These are phyloP conservation scores for Ajuga reptans DNA, from an alignment of 305 asterid species.

Conservation along the genomic window DNA sequence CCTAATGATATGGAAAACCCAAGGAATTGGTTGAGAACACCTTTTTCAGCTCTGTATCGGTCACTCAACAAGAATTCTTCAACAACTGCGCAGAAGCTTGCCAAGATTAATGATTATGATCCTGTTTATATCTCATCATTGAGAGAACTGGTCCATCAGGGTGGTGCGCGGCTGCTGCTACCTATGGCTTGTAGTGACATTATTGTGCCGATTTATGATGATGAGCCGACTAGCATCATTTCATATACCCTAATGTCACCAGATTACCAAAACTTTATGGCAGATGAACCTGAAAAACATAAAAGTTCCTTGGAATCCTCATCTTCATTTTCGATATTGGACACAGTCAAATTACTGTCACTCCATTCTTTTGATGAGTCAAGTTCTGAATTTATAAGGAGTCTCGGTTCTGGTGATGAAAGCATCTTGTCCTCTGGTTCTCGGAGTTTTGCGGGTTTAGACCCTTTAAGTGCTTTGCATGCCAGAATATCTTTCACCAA, in stretches of 20 bases:
- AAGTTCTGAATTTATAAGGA: slow-evolving; percentile 39
- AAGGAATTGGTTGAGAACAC: slow-evolving; percentile 42
- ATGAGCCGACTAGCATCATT: slow-evolving; percentile 79
- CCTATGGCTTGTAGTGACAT: slow-evolving; percentile 43
- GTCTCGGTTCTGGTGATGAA: slow-evolving; percentile 40
- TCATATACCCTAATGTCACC: slow-evolving; percentile 62
- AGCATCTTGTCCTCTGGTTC: slow-evolving; percentile 40
- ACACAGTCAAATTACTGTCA: slow-evolving; percentile 44
- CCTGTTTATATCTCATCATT: slow-evolving; percentile 57
- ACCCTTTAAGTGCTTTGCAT: slow-evolving; percentile 48
- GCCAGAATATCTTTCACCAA: slow-evolving; percentile 54
- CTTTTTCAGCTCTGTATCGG: slow-evolving; percentile 38
- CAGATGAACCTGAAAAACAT: slow-evolving; percentile 44
- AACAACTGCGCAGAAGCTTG: slow-evolving; percentile 35
- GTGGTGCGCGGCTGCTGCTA: slow-evolving; percentile 60
- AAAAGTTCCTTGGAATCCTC: slow-evolving; percentile 41
- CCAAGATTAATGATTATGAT: slow-evolving; percentile 40
- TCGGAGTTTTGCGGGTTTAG: slow-evolving; percentile 45
- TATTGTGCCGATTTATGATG: slow-evolving; percentile 71
- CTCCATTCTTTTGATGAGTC: slow-evolving; percentile 53
- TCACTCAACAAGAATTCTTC: slow-evolving; percentile 38
- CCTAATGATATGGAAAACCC: slow-evolving; percentile 41
- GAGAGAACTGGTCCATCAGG: slow-evolving; percentile 48
- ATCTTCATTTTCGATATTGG: slow-evolving; percentile 48
- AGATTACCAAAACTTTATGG: slow-evolving; percentile 45